Evolutionary conservation across 2,329 filamentous ascomycete species (phyloP).

Genomic region (Exophiala xenobiotica): DNA sequence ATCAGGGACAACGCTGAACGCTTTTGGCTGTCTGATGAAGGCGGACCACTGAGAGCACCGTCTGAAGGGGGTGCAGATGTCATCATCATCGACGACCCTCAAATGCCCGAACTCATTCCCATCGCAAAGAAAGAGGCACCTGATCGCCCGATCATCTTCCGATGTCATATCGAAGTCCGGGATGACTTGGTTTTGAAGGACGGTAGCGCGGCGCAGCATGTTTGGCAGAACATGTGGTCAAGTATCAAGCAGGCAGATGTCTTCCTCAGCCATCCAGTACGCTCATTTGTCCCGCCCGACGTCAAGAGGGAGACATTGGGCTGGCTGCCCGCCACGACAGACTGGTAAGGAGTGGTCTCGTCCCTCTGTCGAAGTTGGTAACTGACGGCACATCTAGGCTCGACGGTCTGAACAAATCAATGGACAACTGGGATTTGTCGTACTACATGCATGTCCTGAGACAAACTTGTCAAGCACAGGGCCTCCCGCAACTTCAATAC

Average conservation of each 20-base stretch:
- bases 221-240: slow-evolving; percentile 74
- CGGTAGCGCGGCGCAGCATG: slow-evolving; percentile 67
- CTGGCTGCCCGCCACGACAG: slow-evolving; percentile 77
- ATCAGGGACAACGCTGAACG: slow-evolving; percentile 69
- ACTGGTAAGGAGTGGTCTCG: slow-evolving; percentile 56
- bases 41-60: slow-evolving; percentile 64
- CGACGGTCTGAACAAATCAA: slow-evolving; percentile 75
- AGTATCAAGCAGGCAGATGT: slow-evolving; percentile 69
- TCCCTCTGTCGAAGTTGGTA: slow-evolving; percentile 1
- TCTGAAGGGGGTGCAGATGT: slow-evolving; percentile 72
- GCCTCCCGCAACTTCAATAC: slow-evolving; percentile 53
- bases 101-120: slow-evolving; percentile 77
- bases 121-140: slow-evolving; percentile 71
- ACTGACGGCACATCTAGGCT: slow-evolving; percentile 49
- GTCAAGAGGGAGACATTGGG: slow-evolving; percentile 67
- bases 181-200: slow-evolving; percentile 66
- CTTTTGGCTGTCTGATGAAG: slow-evolving; percentile 66
- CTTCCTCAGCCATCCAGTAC: slow-evolving; percentile 80
- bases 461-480: slow-evolving; percentile 57
- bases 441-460: slow-evolving; percentile 78
- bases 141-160: slow-evolving; percentile 73
- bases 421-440: slow-evolving; percentile 67
- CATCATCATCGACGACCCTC: slow-evolving; percentile 77
- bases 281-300: slow-evolving; percentile 68
- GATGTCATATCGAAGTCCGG: slow-evolving; percentile 80